Evolutionary conservation across 768 basidiomycete species (phyloP), one percentile per base, ranked within the genome.

Genomic region (Sistotremastrum niveocremeum): DNA sequence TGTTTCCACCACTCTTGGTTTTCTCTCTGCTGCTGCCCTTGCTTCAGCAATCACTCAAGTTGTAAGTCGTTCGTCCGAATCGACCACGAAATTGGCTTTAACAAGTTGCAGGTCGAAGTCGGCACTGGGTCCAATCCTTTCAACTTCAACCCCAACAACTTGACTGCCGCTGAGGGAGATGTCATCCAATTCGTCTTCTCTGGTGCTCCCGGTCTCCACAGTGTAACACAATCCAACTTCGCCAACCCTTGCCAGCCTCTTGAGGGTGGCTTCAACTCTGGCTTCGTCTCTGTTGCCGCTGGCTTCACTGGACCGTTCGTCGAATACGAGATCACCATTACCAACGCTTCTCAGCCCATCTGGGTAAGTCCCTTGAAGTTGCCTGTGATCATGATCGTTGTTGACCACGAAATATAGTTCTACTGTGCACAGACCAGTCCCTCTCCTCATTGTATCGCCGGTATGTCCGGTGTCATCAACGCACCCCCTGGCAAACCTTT

Each of bases 221-320:
- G 64, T 33, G 63, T 78, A 28, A 73, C 74, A 3, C 75, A 78
- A 55, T 71, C 73, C 7, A 53, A 64, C 0, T 72, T 75, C 50
- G 45, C 51, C 7, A 53, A 57, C 41, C 74, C 74, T 1, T 77
- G 74, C 51, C 55, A 64, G 46, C 70, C 69, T 7, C 7, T 65
- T 37, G 34, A 51, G 0, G 64, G 65, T n/a, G 76, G 76, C 9
- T 76, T 76, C 45, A 72, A 74, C 60, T 76, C 76, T 12, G 75
- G 74, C 30, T 73, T 62, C 62, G 62, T 77, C 39, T 59, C 52
- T 42, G 58, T 74, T 35, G 64, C 69, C 31, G 12, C 41, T 8
- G 49, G 45, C 37, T 53, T 57, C 8, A 55, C 59, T 5, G 49
- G 49, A n/a, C 37, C 51, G 0, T 44, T 59, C 12, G 71, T 72